Base-by-base conservation (phyloP, 306 rosid species). In the Potentilla sterilis region DNA sequence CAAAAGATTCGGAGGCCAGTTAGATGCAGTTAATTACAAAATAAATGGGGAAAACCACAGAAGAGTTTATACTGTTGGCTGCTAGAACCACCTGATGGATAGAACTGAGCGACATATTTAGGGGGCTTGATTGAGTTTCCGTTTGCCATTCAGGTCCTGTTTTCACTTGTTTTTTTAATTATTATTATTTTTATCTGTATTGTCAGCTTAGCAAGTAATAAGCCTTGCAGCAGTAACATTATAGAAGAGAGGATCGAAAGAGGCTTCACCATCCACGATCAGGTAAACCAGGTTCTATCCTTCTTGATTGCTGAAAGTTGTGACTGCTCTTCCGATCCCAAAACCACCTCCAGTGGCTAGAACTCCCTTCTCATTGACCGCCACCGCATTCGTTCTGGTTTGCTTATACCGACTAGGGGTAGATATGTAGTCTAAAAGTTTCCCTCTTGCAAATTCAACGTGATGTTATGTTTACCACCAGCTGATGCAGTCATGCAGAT, bases 311-410 rank as follows among this genome's bases (percentile, higher is more conserved):
- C 83, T 90, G 97, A 68, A 86, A 94, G 85, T 92, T 90, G 81
- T 92, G 95, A 64, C 98, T 95, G 65, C 98, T 94, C 87, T 87
- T 91, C 98, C 97, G 92, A 51, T 92, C 97, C 98, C 98, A 88
- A 83, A 94, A 92, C 98, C 96, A 92, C 78, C 98, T 94, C 96
- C 98, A 24, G 93, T 90, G 71, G 81, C 97, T 88, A 91, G 68
- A 69, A 94, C 93, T 24, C 96, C 95, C 24, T 94, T 97, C 69
- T 94, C 96, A 66, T 94, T 91, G 85, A 94, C 97, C 58, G 97
- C 91, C 97, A 90, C 90, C 46, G 93, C 88, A 69, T 94, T 91
- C 71, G 88, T 94, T 65, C 21, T 47, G 18, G 52, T 47, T 49
- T 49, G 15, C 21, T 49, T 2, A 15, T 16, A 16, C 28, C 55